These are phyloP conservation scores for Hevea brasiliensis DNA, from an alignment of 345 rosid genomes.

Conservation along the genomic window DNA sequence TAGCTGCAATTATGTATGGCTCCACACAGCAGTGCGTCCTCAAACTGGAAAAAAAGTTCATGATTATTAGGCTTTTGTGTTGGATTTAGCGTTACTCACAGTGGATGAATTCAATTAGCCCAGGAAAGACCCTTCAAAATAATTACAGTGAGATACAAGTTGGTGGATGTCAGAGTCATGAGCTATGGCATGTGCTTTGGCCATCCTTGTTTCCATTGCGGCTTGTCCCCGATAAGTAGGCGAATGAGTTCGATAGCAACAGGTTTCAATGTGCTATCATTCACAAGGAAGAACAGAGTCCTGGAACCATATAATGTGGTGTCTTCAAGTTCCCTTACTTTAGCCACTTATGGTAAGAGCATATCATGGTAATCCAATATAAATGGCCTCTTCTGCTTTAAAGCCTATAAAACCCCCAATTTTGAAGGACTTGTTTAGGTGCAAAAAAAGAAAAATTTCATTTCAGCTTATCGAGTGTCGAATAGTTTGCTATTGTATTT, in stretches of 20 bases:
- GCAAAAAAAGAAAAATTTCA: not conserved
- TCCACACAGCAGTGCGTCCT: constrained; percentile 25
- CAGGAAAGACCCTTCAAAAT: too few species aligned
- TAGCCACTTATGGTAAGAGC: constrained; percentile 55
- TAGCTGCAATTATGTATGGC: constrained; percentile 58
- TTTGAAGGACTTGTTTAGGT: not conserved
- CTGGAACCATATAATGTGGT: constrained; percentile 59
- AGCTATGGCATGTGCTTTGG: constrained; percentile 59
- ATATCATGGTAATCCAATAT: constrained; percentile 1
- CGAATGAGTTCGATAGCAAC: constrained; percentile 63
- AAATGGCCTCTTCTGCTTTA: constrained; percentile 31
- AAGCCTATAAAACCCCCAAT: not conserved
- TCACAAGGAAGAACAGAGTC: constrained; percentile 53
- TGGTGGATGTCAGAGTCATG: constrained; percentile 33
- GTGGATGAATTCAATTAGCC: too few species aligned
- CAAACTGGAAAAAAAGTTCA: not conserved
- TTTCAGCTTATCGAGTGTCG: not conserved
- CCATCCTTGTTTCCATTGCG: constrained; percentile 64
- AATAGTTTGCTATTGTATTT: too few species aligned
- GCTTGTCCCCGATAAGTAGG: constrained; percentile 45
- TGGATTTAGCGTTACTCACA: too few species aligned
- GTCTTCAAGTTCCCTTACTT: constrained; percentile 47
- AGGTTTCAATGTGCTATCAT: constrained; percentile 52
- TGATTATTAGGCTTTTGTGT: too few species aligned
- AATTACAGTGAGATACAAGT: constrained; percentile 63